Evolutionary conservation across 2,329 filamentous ascomycete species (phyloP).

Genomic region (Biscogniauxia marginata): DNA sequence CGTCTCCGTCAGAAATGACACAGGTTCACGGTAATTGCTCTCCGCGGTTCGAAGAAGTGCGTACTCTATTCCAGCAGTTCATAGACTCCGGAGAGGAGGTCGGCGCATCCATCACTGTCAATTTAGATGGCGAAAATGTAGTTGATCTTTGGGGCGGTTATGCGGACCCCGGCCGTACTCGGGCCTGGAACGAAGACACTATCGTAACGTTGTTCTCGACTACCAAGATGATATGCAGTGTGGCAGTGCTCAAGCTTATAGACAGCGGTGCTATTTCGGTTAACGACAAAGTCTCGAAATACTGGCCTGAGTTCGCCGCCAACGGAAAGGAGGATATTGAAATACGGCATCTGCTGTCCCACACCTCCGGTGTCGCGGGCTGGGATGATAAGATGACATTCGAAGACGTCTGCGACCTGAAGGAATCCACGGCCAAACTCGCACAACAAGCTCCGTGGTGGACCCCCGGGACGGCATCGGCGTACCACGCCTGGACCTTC

Average conservation of each 20-base stretch:
- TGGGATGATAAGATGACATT: slow-evolving; percentile 33
- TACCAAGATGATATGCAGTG: slow-evolving; percentile 37
- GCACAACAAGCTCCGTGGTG: slow-evolving; percentile 42
- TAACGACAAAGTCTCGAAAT: slow-evolving; percentile 36
- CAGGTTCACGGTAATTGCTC: slow-evolving; percentile 37
- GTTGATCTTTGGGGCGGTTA: slow-evolving; percentile 43
- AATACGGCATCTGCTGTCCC: slow-evolving; percentile 40
- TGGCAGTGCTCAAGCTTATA: slow-evolving; percentile 38
- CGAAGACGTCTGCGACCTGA: slow-evolving; percentile 34
- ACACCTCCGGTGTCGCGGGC: slow-evolving; percentile 36
- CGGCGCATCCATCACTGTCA: slow-evolving; percentile 42
- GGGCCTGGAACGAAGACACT: slow-evolving; percentile 38
- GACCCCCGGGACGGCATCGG: slow-evolving; percentile 40
- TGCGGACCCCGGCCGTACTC: slow-evolving; percentile 27
- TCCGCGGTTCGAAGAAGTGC: slow-evolving; percentile 36
- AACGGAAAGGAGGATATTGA: slow-evolving; percentile 39
- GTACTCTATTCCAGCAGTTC: slow-evolving; percentile 32
- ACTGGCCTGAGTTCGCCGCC: slow-evolving; percentile 45
- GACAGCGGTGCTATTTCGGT: slow-evolving; percentile 38
- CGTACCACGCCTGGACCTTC: slow-evolving; percentile 39
- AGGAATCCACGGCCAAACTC: slow-evolving; percentile 31
- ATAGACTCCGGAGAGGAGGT: slow-evolving; percentile 39
- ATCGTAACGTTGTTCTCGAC: slow-evolving; percentile 38
- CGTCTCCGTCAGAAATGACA: slow-evolving; percentile 7
- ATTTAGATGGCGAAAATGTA: slow-evolving; percentile 37